Conservation (phyloP, 1,139 yeast genomes). For the Pichia sp. region DNA sequence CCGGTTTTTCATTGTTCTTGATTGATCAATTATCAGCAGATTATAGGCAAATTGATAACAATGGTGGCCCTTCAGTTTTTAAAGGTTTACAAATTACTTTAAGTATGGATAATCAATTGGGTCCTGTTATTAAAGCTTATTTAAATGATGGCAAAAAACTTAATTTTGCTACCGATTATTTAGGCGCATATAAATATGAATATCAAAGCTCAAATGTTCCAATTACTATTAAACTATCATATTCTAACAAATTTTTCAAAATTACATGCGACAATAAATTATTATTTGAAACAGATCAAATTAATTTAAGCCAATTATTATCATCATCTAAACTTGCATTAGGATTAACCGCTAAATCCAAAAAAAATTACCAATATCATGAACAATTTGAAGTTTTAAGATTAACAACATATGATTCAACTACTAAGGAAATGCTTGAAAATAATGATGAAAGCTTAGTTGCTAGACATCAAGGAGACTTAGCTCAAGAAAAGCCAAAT, state of each 20-base stretch:
- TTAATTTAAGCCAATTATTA: slow-evolving; percentile 34
- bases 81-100: slow-evolving; percentile 51
- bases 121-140: slow-evolving; percentile 49
- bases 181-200: slow-evolving; percentile 28
- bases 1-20: slow-evolving; percentile 51
- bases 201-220: slow-evolving; percentile 68
- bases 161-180: slow-evolving; percentile 23
- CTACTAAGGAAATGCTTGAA: slow-evolving; percentile 40
- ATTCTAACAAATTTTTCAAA: slow-evolving; percentile 42
- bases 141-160: slow-evolving; percentile 48
- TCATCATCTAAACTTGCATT: slow-evolving; percentile 23
- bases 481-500: slow-evolving; percentile 5
- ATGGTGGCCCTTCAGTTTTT: slow-evolving; percentile 47
- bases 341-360: slow-evolving; percentile 47
- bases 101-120: slow-evolving; percentile 24
- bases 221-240: slow-evolving; percentile 56
- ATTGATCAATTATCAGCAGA: slow-evolving; percentile 22
- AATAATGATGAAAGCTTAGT: slow-evolving; percentile 22
- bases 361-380: slow-evolving; percentile 31
- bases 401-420: slow-evolving; percentile 46
- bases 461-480: slow-evolving; percentile 20
- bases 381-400: slow-evolving; percentile 59
- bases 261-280: slow-evolving; percentile 65
- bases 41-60: slow-evolving; percentile 20
- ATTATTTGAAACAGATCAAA: slow-evolving; percentile 57